Conservation (phyloP, 495 filamentous ascomycete species). For the Astrothelium macrocarpum region DNA sequence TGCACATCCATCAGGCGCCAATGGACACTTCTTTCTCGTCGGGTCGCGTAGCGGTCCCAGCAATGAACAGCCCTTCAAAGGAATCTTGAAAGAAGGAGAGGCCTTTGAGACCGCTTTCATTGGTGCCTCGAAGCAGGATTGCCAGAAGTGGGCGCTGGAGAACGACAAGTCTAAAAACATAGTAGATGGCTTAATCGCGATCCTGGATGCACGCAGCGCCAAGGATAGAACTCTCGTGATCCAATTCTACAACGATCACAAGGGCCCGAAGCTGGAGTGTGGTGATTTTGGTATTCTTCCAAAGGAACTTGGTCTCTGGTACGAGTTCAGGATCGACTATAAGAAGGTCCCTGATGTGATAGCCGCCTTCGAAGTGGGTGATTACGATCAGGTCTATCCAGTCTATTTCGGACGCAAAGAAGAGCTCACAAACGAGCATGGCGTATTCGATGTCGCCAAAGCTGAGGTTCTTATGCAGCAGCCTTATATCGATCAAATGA, state of each 20-base stretch:
- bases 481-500: not conserved
- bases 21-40: not conserved
- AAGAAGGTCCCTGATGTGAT: not conserved
- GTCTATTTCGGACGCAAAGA: conserved; percentile 17
- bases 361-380: not conserved
- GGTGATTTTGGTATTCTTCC: conserved; percentile 11
- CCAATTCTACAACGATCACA: not conserved
- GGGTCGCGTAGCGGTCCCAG: not conserved
- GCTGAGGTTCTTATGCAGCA: not conserved
- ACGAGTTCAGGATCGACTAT: conserved; percentile 14
- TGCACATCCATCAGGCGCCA: not conserved
- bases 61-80: not conserved
- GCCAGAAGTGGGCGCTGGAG: conserved; percentile 16
- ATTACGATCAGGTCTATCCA: conserved; percentile 6
- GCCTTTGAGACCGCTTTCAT: conserved; percentile 16
- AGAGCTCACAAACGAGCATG: conserved; percentile 18
- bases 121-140: conserved; percentile 14
- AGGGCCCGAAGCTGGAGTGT: conserved; percentile 6
- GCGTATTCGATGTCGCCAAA: conserved; percentile 8
- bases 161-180: conserved; percentile 14
- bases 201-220: conserved; percentile 15
- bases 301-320: conserved; percentile 10
- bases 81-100: conserved; percentile 5
- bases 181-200: conserved; percentile 9
- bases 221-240: conserved; percentile 14